Evolutionary conservation across 257 asterid genomes (phyloP).

Genomic region (Primulina eburnea): DNA sequence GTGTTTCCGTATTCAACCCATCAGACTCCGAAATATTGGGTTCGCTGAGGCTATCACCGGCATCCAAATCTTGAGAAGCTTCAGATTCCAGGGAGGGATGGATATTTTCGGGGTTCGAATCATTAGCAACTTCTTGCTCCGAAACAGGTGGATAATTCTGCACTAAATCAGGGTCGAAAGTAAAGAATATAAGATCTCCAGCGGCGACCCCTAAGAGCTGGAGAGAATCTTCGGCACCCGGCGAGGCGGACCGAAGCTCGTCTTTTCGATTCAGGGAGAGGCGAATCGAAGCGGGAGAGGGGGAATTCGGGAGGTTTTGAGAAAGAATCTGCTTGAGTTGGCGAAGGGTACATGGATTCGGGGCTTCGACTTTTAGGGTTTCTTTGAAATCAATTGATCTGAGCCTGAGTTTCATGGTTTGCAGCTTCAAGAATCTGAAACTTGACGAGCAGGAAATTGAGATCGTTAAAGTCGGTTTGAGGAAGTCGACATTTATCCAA

Average conservation of each 20-base stretch:
- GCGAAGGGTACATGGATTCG: constrained; percentile 41
- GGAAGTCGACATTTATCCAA: not conserved
- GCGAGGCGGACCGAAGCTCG: constrained; percentile 45
- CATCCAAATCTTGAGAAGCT: constrained; percentile 21
- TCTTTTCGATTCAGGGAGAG: constrained; percentile 77
- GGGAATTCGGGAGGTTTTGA: constrained; percentile 38
- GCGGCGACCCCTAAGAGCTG: constrained; percentile 62
- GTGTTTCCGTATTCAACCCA: constrained; percentile 19
- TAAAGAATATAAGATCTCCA: constrained; percentile 69
- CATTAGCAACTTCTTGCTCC: constrained; percentile 3
- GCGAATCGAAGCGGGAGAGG: constrained; percentile 45
- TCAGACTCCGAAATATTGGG: constrained; percentile 9
- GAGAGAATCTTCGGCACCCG: constrained; percentile 44
- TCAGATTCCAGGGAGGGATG: constrained; percentile 6
- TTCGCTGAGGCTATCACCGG: constrained; percentile 5
- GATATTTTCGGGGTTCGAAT: constrained; percentile 5
- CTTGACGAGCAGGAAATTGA: not conserved
- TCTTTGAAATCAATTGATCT: constrained; percentile 57
- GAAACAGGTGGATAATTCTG: constrained; percentile 4
- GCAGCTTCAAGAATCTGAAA: not conserved
- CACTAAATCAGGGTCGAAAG: constrained; percentile 29
- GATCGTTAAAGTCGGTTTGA: not conserved
- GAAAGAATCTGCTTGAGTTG: constrained; percentile 46
- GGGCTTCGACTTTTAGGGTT: constrained; percentile 58
- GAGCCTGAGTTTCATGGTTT: constrained; percentile 65